phyloP scores from a whole-genome alignment of 2,329 filamentous ascomycete species.

The Exutisphaerella laricina region DNA sequence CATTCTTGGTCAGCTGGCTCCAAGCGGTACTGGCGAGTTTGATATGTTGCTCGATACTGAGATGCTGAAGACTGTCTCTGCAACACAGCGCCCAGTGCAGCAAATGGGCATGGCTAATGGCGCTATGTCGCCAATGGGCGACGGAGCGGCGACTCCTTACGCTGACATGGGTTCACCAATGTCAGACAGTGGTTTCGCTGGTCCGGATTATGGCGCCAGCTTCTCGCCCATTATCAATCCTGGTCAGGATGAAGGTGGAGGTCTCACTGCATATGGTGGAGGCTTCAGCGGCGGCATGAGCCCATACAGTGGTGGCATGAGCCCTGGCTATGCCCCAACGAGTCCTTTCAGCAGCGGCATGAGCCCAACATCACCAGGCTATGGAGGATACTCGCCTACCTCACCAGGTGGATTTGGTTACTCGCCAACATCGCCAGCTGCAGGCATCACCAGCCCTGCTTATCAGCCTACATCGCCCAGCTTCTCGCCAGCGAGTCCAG shows the following conservation, averaged over 20 bases:
- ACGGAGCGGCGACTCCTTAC: constrained; percentile 88
- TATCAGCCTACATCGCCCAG: constrained; percentile 48
- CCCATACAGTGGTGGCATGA: constrained; percentile 57
- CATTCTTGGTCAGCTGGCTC: constrained; percentile 94
- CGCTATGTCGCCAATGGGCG: constrained; percentile 57
- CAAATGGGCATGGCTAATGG: constrained; percentile 67
- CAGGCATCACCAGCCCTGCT: constrained; percentile 51
- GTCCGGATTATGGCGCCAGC: constrained; percentile 55
- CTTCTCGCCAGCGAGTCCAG: constrained; percentile 46
- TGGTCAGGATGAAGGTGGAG: constrained; percentile 53
- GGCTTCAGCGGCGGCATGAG: constrained; percentile 57
- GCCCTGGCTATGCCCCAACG: constrained; percentile 37
- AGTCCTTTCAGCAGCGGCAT: constrained; percentile 34
- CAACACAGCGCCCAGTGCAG: constrained; percentile 48
- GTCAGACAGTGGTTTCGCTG: constrained; percentile 55
- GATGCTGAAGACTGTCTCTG: constrained; percentile 94
- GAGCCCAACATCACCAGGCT: constrained; percentile 26
- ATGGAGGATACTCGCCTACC: constrained; percentile 28
- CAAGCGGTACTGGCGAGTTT: constrained; percentile 94
- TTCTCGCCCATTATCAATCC: constrained; percentile 70
- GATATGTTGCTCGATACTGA: constrained; percentile 88
- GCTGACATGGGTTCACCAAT: constrained; percentile 65
- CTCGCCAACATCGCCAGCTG: constrained; percentile 41
- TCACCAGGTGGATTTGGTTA: constrained; percentile 25
- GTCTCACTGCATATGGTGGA: constrained; percentile 60